A percentile compares a stretch with the other conserved stretches of the same genome.
Evolutionary conservation across 306 rosid genomes (phyloP).

Genomic region (Pterocarpus santalinus): DNA sequence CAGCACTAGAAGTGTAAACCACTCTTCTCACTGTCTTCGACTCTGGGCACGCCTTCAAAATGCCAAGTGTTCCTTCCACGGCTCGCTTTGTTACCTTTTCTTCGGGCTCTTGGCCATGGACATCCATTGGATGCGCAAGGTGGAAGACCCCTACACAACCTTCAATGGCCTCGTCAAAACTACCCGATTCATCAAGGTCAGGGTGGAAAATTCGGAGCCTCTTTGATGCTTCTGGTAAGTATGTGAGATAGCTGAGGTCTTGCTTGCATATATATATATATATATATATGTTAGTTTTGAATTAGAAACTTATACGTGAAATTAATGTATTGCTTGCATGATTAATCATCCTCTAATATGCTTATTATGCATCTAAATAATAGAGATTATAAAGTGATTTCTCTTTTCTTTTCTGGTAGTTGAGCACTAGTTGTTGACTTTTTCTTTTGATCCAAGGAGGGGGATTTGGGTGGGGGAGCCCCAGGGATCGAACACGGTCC

Average conservation of each 20-base stretch:
- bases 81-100: slow-evolving; percentile 53
- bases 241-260: slow-evolving; percentile 62
- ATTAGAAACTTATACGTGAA: background rate
- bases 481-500: too few relatives aligned
- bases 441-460: too few relatives aligned
- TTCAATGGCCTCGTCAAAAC: slow-evolving; percentile 53
- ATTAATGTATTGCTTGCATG: too few relatives aligned
- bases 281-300: background rate
- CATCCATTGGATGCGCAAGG: slow-evolving; percentile 60
- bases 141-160: slow-evolving; percentile 69
- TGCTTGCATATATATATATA: slow-evolving; percentile 29
- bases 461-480: too few relatives aligned
- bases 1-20: slow-evolving; percentile 63
- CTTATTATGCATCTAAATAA: too few relatives aligned
- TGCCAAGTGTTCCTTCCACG: slow-evolving; percentile 57
- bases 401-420: too few relatives aligned
- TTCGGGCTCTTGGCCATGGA: slow-evolving; percentile 47
- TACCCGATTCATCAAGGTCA: slow-evolving; percentile 50
- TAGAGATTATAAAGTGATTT: too few relatives aligned
- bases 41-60: slow-evolving; percentile 53
- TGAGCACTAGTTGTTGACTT: too few relatives aligned
- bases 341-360: too few relatives aligned
- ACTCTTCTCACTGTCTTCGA: slow-evolving; percentile 64
- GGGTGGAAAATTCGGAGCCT: slow-evolving; percentile 53
- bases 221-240: slow-evolving; percentile 55